Conservation (phyloP, 768 basidiomycete species). For the Boletus reticulatus region DNA sequence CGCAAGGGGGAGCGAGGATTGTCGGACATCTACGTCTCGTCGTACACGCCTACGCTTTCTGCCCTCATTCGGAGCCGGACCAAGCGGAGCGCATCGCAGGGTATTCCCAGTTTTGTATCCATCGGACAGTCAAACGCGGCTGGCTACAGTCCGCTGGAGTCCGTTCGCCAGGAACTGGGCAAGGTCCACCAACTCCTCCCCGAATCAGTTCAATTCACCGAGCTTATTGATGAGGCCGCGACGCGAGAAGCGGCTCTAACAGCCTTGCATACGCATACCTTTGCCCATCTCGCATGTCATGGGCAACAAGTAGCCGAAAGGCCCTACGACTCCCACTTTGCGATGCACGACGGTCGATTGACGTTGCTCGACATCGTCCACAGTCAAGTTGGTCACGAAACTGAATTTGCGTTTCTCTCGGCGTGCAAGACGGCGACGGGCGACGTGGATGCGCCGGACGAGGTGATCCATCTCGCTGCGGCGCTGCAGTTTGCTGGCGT, state of each 20-base stretch:
- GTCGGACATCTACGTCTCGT: slow-evolving; percentile 29
- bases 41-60: slow-evolving; percentile 30
- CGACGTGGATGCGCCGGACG: slow-evolving; percentile 22
- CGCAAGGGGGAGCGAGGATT: slow-evolving; percentile 13
- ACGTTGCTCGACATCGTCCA: slow-evolving; percentile 25
- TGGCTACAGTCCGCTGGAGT: background rate
- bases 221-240: slow-evolving; percentile 12
- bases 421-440: slow-evolving; percentile 31
- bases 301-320: slow-evolving; percentile 10
- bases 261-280: slow-evolving; percentile 15
- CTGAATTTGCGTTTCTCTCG: slow-evolving; percentile 31
- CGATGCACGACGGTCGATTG: slow-evolving; percentile 16
- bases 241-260: slow-evolving; percentile 9
- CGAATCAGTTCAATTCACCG: slow-evolving; percentile 1
- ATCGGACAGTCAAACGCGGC: slow-evolving; percentile 18
- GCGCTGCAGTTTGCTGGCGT: slow-evolving; percentile 29
- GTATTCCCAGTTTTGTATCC: slow-evolving; percentile 8
- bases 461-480: slow-evolving; percentile 31
- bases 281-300: slow-evolving; percentile 30
- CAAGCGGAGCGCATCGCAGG: background rate
- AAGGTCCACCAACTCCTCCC: slow-evolving; percentile 11
- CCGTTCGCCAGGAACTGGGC: slow-evolving; percentile 15
- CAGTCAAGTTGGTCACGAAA: background rate
- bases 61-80: slow-evolving; percentile 23
- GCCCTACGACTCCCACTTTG: slow-evolving; percentile 22